phyloP scores from a whole-genome alignment of 208 protist genomes.

The Herpetomonas samuelpessoai region DNA sequence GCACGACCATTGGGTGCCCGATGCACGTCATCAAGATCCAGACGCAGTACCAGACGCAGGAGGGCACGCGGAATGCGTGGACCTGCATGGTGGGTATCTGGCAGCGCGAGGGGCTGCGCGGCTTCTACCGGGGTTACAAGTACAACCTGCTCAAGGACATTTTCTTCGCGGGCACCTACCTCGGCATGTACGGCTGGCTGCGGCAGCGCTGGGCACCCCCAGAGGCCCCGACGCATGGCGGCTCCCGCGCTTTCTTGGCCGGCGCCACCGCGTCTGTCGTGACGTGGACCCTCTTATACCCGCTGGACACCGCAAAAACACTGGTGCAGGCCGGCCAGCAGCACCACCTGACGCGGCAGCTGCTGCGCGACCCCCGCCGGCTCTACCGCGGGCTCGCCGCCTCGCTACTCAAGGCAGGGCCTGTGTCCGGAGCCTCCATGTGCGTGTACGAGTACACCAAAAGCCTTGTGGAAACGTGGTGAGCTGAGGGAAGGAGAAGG shows the following conservation, averaged over 20 bases:
- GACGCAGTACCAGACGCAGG: conserved; percentile 64
- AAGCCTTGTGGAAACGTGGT: conserved; percentile 8
- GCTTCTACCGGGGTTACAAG: conserved; percentile 79
- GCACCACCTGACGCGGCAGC: conserved; percentile 9
- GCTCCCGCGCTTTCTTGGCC: conserved; percentile 41
- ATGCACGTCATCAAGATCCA: conserved; percentile 90
- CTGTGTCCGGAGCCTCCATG: conserved; percentile 75
- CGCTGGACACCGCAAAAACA: conserved; percentile 87
- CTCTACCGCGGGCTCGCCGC: conserved; percentile 73
- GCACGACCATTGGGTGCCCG: conserved; percentile 85
- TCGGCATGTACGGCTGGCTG: conserved; percentile 60
- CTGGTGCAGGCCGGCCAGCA: conserved; percentile 67
- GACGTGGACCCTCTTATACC: conserved; percentile 78
- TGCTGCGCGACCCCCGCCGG: conserved; percentile 17
- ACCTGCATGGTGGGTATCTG: conserved; percentile 64
- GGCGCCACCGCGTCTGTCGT: conserved; percentile 58
- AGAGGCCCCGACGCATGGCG: conserved; percentile 5
- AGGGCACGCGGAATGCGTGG: conserved; percentile 65
- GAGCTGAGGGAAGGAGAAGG: background rate
- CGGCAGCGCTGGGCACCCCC: background rate
- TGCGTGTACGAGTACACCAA: conserved; percentile 63
- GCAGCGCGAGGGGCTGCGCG: conserved; percentile 43
- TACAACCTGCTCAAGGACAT: conserved; percentile 75
- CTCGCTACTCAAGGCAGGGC: conserved; percentile 71
- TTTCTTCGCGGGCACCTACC: conserved; percentile 69